phyloP scores from a whole-genome alignment of 345 rosid genomes.

The Boechera retrofracta region DNA sequence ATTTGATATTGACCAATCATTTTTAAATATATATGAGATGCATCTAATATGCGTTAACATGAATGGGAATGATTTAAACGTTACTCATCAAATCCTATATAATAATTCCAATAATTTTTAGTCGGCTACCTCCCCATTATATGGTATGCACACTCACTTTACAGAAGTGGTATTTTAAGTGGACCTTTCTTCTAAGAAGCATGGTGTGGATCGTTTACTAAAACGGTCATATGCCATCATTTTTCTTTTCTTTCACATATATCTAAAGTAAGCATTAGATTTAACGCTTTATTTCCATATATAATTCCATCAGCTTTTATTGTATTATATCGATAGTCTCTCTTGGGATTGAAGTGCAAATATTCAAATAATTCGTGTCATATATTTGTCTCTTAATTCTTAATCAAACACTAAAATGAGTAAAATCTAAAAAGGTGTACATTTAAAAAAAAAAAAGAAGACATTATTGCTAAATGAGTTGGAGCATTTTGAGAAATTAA shows the following conservation, averaged over 20 bases:
- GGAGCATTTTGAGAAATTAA: not conserved
- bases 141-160: conserved; percentile 20
- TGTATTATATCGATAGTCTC: not conserved
- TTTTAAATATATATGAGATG: not conserved
- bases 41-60: not conserved
- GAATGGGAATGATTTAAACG: not conserved
- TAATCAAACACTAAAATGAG: not conserved
- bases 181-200: conserved; percentile 38
- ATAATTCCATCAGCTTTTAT: not conserved
- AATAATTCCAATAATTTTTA: not conserved
- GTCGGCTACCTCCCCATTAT: conserved; percentile 49
- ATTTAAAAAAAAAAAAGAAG: not conserved
- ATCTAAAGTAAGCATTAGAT: not conserved
- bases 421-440: not conserved
- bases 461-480: not conserved
- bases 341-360: not conserved
- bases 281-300: not conserved
- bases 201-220: conserved; percentile 21
- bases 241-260: not conserved
- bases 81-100: not conserved
- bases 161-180: conserved; percentile 35
- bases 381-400: not conserved
- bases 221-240: not conserved
- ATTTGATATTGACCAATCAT: not conserved
- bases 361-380: not conserved